Evolutionary conservation across 371 early-diverging fungal species (phyloP).

Genomic region (Chytridium lagenaria): DNA sequence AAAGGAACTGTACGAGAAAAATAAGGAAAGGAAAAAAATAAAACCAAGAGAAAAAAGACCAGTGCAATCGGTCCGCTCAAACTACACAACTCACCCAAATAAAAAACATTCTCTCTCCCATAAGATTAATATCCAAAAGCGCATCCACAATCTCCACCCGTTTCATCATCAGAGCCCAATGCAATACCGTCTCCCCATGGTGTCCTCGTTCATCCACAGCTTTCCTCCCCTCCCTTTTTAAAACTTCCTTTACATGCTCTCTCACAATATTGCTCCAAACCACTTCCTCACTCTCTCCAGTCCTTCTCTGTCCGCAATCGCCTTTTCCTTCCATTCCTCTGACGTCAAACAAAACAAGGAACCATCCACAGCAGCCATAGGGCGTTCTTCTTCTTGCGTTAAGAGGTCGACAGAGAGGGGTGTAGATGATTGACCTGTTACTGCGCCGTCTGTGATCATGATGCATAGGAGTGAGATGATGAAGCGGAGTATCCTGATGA

Average conservation of each 20-base stretch:
- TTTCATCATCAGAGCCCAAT: conserved; percentile 10
- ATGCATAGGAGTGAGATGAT: not conserved
- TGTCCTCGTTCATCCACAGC: conserved; percentile 18
- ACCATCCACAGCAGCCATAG: not conserved
- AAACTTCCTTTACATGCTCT: not conserved
- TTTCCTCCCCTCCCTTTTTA: not conserved
- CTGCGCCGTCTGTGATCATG: not conserved
- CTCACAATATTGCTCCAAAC: not conserved
- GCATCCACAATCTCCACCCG: not conserved
- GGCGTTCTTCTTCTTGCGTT: not conserved
- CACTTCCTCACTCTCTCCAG: no score
- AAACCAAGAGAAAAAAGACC: no score
- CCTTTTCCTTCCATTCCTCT: not conserved
- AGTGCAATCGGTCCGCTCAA: no score
- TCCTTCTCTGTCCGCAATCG: not conserved
- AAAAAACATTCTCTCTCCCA: no score
- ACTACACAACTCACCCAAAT: no score
- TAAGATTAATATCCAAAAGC: conserved; percentile 15
- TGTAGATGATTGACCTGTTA: not conserved
- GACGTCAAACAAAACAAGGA: not conserved
- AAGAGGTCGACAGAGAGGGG: not conserved
- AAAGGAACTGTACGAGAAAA: no score
- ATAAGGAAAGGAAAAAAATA: no score
- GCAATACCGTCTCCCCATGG: conserved; percentile 27
- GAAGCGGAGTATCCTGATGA: no score